Evolutionary conservation across 2,329 filamentous ascomycete species (phyloP).

Genomic region (Trichoderma afroharzianum): DNA sequence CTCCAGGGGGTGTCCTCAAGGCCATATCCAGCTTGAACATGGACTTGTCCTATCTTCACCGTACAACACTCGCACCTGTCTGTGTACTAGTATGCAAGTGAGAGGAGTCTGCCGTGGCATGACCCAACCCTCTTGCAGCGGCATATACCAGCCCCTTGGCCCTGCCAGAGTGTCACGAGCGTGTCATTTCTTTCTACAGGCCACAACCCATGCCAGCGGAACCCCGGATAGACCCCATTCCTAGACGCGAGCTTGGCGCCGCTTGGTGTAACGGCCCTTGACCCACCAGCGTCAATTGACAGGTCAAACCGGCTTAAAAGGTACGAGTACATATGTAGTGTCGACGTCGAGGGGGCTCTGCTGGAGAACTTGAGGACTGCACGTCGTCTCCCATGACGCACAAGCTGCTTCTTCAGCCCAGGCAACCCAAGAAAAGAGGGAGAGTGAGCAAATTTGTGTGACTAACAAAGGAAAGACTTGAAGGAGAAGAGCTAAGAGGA

Average conservation of each 20-base stretch:
- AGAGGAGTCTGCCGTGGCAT: slow-evolving; percentile 7
- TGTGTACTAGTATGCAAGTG: slow-evolving; percentile 1
- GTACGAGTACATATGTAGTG: not conserved
- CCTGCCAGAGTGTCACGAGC: slow-evolving; percentile 2
- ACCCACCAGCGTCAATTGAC: slow-evolving; percentile 12
- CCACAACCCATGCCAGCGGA: not conserved
- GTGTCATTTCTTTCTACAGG: slow-evolving; percentile 7
- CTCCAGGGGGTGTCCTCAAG: not conserved
- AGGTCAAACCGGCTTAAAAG: not conserved
- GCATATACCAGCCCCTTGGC: not conserved
- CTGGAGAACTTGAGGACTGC: not conserved
- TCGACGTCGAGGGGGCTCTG: not conserved
- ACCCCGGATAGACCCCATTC: slow-evolving; percentile 4
- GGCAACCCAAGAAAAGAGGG: not conserved
- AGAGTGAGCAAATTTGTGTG: not conserved
- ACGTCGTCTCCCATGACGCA: not conserved
- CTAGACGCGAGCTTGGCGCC: slow-evolving; percentile 7
- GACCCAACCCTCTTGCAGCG: not conserved
- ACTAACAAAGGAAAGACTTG: not conserved
- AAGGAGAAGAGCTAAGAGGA: not conserved
- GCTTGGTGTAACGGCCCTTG: not conserved
- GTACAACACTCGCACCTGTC: not conserved
- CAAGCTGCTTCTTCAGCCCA: not conserved
- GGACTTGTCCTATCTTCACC: not conserved
- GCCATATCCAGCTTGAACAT: not conserved